A percentile compares a stretch with the other conserved stretches of the same genome.
Conservation (phyloP, 2,329 filamentous ascomycete genomes). For the Penicillium polonicum region DNA sequence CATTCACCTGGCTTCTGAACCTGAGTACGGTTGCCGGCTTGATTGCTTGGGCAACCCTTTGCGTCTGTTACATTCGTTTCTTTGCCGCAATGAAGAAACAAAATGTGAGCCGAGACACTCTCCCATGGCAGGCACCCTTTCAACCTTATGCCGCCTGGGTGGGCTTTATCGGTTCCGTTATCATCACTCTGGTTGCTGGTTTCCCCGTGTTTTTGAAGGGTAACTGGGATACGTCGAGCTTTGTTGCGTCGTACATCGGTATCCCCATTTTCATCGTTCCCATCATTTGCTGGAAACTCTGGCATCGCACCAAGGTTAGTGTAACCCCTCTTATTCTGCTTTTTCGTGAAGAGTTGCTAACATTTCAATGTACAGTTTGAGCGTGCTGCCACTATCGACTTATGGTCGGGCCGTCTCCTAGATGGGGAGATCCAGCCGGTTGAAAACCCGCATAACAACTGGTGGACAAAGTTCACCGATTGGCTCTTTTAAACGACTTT, state of each 20-base stretch:
- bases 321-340: background rate
- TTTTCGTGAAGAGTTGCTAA: background rate
- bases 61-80: conserved; percentile 53
- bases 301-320: conserved; percentile 40
- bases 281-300: conserved; percentile 45
- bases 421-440: conserved; percentile 30
- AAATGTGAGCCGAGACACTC: conserved; percentile 34
- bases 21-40: conserved; percentile 49
- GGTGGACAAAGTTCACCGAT: conserved; percentile 26
- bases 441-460: conserved; percentile 17
- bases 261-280: conserved; percentile 46
- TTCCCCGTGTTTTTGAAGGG: conserved; percentile 53
- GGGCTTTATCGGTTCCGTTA: conserved; percentile 55
- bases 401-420: conserved; percentile 35
- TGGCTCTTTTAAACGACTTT: conserved; percentile 26
- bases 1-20: conserved; percentile 46
- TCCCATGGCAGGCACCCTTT: conserved; percentile 51
- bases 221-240: conserved; percentile 34
- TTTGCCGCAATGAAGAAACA: conserved; percentile 47
- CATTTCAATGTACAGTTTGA: conserved; percentile 17
- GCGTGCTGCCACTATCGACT: conserved; percentile 29
- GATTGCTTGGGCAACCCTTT: conserved; percentile 50
- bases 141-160: conserved; percentile 64
- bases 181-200: conserved; percentile 67
- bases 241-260: conserved; percentile 44